Evolutionary conservation across 139 green algal species (phyloP).

Genomic region (Desmodesmus armatus): DNA sequence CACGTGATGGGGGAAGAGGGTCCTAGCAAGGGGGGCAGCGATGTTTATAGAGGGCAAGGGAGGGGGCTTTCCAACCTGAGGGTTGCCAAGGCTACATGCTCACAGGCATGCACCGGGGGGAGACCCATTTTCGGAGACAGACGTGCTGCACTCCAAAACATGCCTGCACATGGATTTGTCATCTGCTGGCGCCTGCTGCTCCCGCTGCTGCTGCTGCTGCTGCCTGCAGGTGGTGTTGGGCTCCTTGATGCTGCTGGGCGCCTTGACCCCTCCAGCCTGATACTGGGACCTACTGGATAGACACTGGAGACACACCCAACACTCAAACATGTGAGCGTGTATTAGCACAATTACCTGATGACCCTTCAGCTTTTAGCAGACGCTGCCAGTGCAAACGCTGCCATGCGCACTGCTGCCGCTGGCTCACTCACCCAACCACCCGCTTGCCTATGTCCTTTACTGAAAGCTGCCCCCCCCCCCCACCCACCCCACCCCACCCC

Average conservation of each 20-base stretch:
- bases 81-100: no score
- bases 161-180: no score
- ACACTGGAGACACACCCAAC: slow-evolving; percentile 22
- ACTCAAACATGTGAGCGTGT: slow-evolving; percentile 42
- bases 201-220: no score
- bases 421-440: background rate
- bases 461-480: background rate
- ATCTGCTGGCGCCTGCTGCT: no score
- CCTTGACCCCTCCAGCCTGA: background rate
- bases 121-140: no score
- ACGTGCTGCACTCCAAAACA: no score
- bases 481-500: background rate
- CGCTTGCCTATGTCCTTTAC: background rate
- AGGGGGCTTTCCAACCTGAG: no score
- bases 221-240: no score
- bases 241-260: background rate
- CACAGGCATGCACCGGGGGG: no score
- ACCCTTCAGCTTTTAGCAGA: background rate
- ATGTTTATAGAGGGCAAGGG: no score
- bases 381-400: background rate
- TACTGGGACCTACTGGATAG: slow-evolving; percentile 38
- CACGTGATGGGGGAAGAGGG: no score
- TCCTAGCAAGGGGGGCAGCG: no score
- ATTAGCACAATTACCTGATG: background rate
- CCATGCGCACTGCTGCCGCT: background rate